phyloP scores from a whole-genome alignment of 768 basidiomycete species.

The Kwoniella europaea region DNA sequence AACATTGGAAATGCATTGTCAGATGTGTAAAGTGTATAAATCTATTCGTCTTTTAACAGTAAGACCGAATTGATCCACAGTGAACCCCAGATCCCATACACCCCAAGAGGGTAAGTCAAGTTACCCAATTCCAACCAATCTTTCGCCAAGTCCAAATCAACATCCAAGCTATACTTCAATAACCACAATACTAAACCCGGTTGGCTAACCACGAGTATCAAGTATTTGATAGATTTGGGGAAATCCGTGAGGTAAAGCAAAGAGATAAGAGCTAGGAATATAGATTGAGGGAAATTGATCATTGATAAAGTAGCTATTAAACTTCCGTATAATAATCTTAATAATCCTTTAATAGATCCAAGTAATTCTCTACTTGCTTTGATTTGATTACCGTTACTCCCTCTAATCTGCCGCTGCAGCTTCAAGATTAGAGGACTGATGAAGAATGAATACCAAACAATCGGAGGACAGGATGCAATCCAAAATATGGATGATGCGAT shows the following conservation, averaged over 20 bases:
- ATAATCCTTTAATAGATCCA: slow-evolving; percentile 62
- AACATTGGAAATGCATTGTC: too few relatives aligned
- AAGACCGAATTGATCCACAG: slow-evolving; percentile 32
- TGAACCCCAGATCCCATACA: slow-evolving; percentile 41
- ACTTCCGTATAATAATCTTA: slow-evolving; percentile 81
- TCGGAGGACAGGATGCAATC: slow-evolving; percentile 7
- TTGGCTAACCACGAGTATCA: slow-evolving; percentile 4
- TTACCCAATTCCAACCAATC: slow-evolving; percentile 41
- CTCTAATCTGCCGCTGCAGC: too few relatives aligned
- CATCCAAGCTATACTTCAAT: not conserved
- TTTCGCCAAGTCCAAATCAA: slow-evolving; percentile 20
- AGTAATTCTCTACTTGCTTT: not conserved
- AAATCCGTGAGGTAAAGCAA: slow-evolving; percentile 24
- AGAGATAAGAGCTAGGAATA: slow-evolving; percentile 66
- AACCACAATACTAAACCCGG: slow-evolving; percentile 17
- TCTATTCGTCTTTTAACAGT: not conserved
- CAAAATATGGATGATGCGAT: slow-evolving; percentile 22
- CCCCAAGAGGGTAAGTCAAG: slow-evolving; percentile 35
- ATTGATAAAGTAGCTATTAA: slow-evolving; percentile 83
- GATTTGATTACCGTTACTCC: too few relatives aligned
- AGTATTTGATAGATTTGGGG: slow-evolving; percentile 9
- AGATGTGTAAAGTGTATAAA: not conserved
- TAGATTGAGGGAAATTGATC: slow-evolving; percentile 90
- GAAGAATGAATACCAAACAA: not conserved
- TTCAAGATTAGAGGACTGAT: too few relatives aligned